A percentile compares a stretch with the other conserved stretches of the same genome.
phyloP scores from a whole-genome alignment of 148 eudicot genomes.

The Salicornia ramosissima region DNA sequence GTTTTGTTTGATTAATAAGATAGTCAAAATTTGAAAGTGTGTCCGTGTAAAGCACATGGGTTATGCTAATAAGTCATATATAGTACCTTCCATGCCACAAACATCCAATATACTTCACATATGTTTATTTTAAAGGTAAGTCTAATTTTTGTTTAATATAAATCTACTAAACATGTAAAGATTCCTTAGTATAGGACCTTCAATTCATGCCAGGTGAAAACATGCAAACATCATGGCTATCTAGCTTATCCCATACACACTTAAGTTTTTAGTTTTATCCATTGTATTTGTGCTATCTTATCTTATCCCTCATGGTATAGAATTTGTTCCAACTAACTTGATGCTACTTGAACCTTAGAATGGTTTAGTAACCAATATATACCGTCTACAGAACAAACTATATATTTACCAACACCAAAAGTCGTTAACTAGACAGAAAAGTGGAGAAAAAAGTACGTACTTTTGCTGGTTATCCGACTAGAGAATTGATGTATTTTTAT shows the following conservation, averaged over 20 bases:
- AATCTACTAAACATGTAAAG: conserved; percentile 15
- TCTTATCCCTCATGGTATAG: no score
- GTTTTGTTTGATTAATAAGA: conserved; percentile 3
- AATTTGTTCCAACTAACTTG: no score
- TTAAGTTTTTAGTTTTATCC: neutral
- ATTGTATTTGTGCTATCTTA: no score
- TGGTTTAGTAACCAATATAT: no score
- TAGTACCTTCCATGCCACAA: conserved; percentile 19
- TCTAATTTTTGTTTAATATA: neutral
- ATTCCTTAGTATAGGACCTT: conserved; percentile 10
- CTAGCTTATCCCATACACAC: neutral
- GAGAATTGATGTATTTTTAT: no score
- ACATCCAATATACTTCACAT: conserved; percentile 7
- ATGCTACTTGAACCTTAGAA: no score
- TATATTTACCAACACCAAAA: no score
- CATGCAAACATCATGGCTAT: neutral
- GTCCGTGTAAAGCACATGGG: conserved; percentile 26
- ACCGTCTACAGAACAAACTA: no score
- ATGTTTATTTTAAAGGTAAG: neutral
- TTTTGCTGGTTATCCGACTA: no score
- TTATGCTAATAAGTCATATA: conserved; percentile 23
- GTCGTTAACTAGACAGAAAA: no score
- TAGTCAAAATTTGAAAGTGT: conserved; percentile 24
- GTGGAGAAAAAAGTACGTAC: no score
- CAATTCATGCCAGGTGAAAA: conserved; percentile 23